Base-by-base conservation (phyloP, 495 filamentous ascomycete species). In the Penicillium antarcticum region DNA sequence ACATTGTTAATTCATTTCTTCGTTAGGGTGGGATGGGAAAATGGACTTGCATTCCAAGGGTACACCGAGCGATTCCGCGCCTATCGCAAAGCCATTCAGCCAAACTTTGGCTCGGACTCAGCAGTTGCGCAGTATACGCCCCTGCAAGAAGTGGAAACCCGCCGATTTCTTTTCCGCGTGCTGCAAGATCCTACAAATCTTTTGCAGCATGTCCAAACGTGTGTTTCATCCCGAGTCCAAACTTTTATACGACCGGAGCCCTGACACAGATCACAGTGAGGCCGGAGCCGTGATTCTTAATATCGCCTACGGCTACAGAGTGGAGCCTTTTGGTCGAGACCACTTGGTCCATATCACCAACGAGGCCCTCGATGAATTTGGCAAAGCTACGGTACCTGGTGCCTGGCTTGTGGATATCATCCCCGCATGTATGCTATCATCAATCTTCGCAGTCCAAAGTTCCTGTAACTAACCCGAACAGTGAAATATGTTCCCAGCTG, bases 281-380 rank as follows among this genome's bases (percentile, higher is more conserved):
- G 66, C 73, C 2, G 77, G 73, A 13, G 62, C 72, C 0, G 55
- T 76, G 5, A 76, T 80, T 21, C 49, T 80, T 2, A 76, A 78
- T 33, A 72, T 77, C 11, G 61, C 65, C 1, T 80, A 80, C 57
- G 77, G 72, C 33, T 80, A 82, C 48, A 77, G 64, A 0, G 63
- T 67, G n/a, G 73, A 79, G 36, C 54, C 67, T 2, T 60, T 71
- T 21, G 50, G 55, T 7, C 41, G 49, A 1, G 79, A 82, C 53
- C 67, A 67, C 19, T 53, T 82, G 3, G 66, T 82, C 5, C 50
- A 70, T 13, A 31, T 76, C 38, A 68, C 64, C 5, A 66, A 67
- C 7, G 42, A 69, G n/a, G 65, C 68, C 11, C 69, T 80, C 58
- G 67, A 61, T 13, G 54, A 76, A 33, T 77, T 80, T 48, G 54